Conservation (phyloP, 73 alveolate genomes). For the Uronychia binucleata region DNA sequence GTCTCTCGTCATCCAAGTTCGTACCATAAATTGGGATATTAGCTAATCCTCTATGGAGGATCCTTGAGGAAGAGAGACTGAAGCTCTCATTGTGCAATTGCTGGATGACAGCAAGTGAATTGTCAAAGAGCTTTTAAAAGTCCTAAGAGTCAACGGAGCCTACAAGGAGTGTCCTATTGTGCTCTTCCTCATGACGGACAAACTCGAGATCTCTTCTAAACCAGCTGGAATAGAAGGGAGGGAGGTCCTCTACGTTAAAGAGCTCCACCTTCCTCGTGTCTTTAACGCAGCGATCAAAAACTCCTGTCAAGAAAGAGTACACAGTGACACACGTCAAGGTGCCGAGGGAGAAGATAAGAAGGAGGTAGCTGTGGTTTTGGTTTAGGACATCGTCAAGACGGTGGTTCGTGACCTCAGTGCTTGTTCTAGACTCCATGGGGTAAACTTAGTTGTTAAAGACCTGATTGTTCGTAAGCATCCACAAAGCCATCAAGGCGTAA, state of each 20-base stretch:
- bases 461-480: conserved; percentile 50
- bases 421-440: background rate
- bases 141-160: background rate
- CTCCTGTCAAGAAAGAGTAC: background rate
- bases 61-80: background rate
- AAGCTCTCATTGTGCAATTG: background rate
- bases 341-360: background rate
- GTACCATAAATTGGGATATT: background rate
- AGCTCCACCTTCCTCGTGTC: background rate
- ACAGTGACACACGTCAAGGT: background rate
- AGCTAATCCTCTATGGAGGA: background rate
- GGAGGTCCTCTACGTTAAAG: background rate
- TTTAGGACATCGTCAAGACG: background rate
- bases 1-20: no score
- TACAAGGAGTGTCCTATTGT: background rate
- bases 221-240: background rate
- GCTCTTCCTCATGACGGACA: background rate
- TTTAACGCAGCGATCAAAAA: background rate
- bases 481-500: conserved; percentile 12
- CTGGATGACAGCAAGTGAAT: background rate
- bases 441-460: conserved; percentile 35
- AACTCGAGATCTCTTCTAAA: background rate
- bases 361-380: background rate
- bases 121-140: background rate
- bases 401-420: background rate